These are phyloP conservation scores for Hypoxylon sp. DNA, from an alignment of 2,329 filamentous ascomycete genomes.

Conservation along the genomic window DNA sequence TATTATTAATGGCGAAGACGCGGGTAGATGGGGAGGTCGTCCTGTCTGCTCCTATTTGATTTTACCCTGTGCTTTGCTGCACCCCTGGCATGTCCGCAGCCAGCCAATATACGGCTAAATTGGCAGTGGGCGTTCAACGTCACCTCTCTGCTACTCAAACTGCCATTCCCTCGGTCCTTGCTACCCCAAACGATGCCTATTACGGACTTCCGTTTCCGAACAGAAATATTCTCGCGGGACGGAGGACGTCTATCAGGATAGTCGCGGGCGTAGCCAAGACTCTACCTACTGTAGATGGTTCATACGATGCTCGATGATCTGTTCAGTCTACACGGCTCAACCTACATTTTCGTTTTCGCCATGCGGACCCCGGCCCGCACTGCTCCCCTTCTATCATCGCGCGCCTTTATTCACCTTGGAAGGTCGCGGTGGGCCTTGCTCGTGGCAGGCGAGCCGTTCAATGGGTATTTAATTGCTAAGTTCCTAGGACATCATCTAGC, in stretches of 20 bases:
- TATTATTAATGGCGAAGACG: slow-evolving; percentile 38
- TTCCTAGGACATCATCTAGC: slow-evolving; percentile 10
- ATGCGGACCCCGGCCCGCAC: slow-evolving; percentile 28
- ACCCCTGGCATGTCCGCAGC: slow-evolving; percentile 25
- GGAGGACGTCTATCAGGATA: slow-evolving; percentile 26
- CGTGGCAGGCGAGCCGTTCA: slow-evolving; percentile 16
- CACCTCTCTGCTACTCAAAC: slow-evolving; percentile 36
- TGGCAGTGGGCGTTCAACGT: slow-evolving; percentile 33
- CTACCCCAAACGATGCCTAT: slow-evolving; percentile 34
- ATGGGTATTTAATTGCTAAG: slow-evolving; percentile 34
- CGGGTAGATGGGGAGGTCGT: slow-evolving; percentile 27
- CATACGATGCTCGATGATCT: slow-evolving; percentile 33
- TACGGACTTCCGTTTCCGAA: slow-evolving; percentile 40
- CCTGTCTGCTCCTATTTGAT: slow-evolving; percentile 34
- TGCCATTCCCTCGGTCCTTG: slow-evolving; percentile 35
- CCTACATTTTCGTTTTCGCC: slow-evolving; percentile 2
- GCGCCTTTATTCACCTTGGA: slow-evolving; percentile 16
- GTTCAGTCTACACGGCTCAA: slow-evolving; percentile 25
- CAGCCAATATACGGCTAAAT: slow-evolving; percentile 45
- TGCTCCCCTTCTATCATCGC: slow-evolving; percentile 26
- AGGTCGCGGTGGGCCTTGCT: slow-evolving; percentile 20
- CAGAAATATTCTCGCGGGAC: slow-evolving; percentile 31
- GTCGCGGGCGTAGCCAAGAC: slow-evolving; percentile 33
- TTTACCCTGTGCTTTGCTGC: slow-evolving; percentile 37
- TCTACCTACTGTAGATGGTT: slow-evolving; percentile 30